Conservation (phyloP, 306 rosid genomes). For the Cicer arietinum region DNA sequence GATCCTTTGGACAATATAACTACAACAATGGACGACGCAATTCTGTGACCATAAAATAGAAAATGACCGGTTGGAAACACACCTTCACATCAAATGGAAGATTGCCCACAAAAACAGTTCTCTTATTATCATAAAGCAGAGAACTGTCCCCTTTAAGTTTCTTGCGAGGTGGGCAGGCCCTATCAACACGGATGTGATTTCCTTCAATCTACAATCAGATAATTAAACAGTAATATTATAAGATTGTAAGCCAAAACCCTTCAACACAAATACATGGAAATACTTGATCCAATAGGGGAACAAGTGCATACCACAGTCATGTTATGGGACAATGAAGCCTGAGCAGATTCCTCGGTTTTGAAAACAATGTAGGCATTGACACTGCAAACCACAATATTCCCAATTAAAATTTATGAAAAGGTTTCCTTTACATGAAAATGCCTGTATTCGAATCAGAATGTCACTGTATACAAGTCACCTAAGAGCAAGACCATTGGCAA, state of each 20-base stretch:
- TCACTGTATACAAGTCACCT: not conserved
- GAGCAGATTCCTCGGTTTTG: constrained; percentile 71
- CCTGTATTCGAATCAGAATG: not conserved
- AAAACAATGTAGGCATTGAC: constrained; percentile 87
- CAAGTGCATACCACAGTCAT: constrained; percentile 76
- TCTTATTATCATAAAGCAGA: constrained; percentile 71
- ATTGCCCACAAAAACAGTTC: constrained; percentile 96
- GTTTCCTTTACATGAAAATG: constrained; percentile 25
- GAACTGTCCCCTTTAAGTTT: constrained; percentile 73
- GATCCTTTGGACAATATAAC: constrained; percentile 22
- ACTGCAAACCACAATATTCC: constrained; percentile 56
- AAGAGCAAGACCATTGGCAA: not conserved
- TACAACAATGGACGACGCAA: not conserved
- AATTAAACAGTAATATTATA: constrained; percentile 7
- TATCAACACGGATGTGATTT: constrained; percentile 90
- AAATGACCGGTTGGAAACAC: constrained; percentile 33
- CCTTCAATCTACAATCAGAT: constrained; percentile 71
- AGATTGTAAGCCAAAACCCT: not conserved
- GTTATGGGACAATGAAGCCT: constrained; percentile 84
- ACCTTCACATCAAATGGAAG: constrained; percentile 98
- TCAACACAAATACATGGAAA: not conserved
- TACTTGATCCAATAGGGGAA: constrained; percentile 19
- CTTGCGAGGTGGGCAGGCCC: constrained; percentile 99
- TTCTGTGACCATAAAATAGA: not conserved
- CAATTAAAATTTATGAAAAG: constrained; percentile 37